Base-by-base conservation (phyloP, 2,329 filamentous ascomycete genomes). In the Fusarium xylarioides region DNA sequence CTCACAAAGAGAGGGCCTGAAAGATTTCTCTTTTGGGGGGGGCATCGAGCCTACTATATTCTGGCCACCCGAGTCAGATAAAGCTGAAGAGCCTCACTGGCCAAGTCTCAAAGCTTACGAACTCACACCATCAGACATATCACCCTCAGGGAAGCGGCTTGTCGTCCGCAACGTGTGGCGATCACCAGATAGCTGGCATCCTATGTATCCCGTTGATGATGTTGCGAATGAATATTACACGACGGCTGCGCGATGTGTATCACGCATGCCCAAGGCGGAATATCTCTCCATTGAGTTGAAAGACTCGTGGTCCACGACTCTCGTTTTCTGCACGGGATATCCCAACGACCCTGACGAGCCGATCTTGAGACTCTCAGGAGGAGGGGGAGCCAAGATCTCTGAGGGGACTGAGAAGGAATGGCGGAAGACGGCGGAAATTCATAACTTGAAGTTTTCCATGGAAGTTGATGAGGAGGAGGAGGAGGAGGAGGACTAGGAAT, bases 91-190 rank as follows among this genome's bases (percentile, higher is more conserved):
- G 15, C 63, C 28, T 21, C 34, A 52, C 4, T 68, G 64, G 66
- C 66, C 56, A 11, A 68, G 26, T 7, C 64, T 68, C 21, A 55
- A 68, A 18, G 10, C 26, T 12, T 56, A 68, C 9, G 8, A 21
- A 4, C 4, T 68, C 7, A 23, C 3, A 2, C 28, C 34, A 12
- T 15, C 26, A 12, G 15, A 42, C 5, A 4, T 15, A 9, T 50
- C 21, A 8, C 49, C 49, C 1, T 16, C 32, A 7, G 43, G 37
- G 5, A 44, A 63, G n/a, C 28, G 30, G 7, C 32, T 37, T 10
- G 12, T 32, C 0, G 11, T 18, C 7, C 15, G 15, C 7, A n/a
- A 26, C 11, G 8, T 8, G 7, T 9, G 14, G n/a, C 2, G n/a
- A 34, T 32, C 38, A 12, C 28, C 53, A 26, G 21, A 43, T 46